Percentiles rank a stretch among this genome's conserved stretches.
phyloP scores from a whole-genome alignment of 371 early-diverging fungal genomes.

The Chytridium lagenaria region DNA sequence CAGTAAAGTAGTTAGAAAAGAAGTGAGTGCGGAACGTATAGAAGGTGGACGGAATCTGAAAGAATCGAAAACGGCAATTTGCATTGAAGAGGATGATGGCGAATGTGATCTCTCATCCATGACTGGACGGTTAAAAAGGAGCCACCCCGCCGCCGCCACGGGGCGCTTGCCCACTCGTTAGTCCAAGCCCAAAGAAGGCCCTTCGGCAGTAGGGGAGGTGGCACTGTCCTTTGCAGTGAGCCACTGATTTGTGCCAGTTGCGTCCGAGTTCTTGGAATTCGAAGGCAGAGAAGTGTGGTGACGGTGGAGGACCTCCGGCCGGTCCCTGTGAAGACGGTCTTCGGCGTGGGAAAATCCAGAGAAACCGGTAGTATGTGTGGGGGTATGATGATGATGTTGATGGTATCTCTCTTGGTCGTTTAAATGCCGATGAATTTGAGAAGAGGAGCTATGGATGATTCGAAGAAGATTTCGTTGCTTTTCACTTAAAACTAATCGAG shows the following conservation, averaged over 20 bases:
- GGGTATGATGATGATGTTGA: not conserved
- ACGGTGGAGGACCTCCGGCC: not conserved
- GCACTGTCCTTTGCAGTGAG: not conserved
- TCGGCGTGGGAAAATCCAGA: no score
- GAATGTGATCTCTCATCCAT: no score
- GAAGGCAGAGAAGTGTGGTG: not conserved
- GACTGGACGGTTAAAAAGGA: no score
- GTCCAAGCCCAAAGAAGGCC: not conserved
- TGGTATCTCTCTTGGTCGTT: slow-evolving; percentile 2
- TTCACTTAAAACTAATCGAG: slow-evolving; percentile 4
- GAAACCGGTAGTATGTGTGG: not conserved
- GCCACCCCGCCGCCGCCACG: no score
- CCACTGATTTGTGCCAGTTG: no score
- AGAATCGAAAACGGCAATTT: not conserved
- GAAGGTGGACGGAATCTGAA: not conserved
- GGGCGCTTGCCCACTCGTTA: not conserved
- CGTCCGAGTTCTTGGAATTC: no score
- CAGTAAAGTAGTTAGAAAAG: not conserved
- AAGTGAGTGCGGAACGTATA: not conserved
- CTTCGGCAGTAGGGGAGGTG: not conserved
- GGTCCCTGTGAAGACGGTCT: no score
- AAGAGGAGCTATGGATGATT: not conserved
- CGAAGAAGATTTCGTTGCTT: slow-evolving; percentile 7
- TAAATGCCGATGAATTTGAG: not conserved
- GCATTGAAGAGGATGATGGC: not conserved